These are phyloP conservation scores for Chenopodium quinoa DNA, from an alignment of 148 eudicot species.

Conservation along the genomic window DNA sequence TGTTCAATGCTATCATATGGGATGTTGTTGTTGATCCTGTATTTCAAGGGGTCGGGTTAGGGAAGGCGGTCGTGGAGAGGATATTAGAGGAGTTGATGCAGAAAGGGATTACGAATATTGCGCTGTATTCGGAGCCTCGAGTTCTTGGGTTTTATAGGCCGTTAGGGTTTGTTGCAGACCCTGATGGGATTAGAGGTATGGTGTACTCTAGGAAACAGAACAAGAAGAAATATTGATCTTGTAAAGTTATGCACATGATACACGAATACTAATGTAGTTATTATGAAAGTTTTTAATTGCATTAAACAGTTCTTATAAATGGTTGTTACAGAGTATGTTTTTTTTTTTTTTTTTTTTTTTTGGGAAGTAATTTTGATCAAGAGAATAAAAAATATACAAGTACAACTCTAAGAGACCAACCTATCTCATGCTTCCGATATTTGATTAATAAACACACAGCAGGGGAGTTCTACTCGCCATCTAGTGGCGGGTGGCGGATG, in stretches of 20 bases:
- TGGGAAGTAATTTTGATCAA: no score
- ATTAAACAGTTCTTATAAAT: not conserved
- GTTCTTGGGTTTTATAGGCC: slow-evolving; percentile 91
- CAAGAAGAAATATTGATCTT: slow-evolving; percentile 11
- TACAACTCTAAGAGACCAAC: no score
- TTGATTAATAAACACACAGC: no score
- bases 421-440: no score
- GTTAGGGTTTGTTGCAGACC: slow-evolving; percentile 81
- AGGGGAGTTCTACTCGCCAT: no score
- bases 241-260: not conserved
- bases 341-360: no score
- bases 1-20: slow-evolving; percentile 91
- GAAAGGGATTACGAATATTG: slow-evolving; percentile 74
- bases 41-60: slow-evolving; percentile 84
- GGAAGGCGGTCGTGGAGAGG: slow-evolving; percentile 92
- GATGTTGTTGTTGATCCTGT: slow-evolving; percentile 94
- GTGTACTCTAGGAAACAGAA: slow-evolving; percentile 67
- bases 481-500: no score
- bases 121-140: slow-evolving; percentile 89
- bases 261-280: not conserved
- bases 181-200: slow-evolving; percentile 92
- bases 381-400: no score
- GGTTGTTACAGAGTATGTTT: not conserved
- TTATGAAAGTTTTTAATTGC: not conserved
- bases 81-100: slow-evolving; percentile 47